Evolutionary conservation across 2,329 filamentous ascomycete genomes (phyloP), one percentile per base, ranked within the genome.

Genomic region (Decorospora gaudefroyi): DNA sequence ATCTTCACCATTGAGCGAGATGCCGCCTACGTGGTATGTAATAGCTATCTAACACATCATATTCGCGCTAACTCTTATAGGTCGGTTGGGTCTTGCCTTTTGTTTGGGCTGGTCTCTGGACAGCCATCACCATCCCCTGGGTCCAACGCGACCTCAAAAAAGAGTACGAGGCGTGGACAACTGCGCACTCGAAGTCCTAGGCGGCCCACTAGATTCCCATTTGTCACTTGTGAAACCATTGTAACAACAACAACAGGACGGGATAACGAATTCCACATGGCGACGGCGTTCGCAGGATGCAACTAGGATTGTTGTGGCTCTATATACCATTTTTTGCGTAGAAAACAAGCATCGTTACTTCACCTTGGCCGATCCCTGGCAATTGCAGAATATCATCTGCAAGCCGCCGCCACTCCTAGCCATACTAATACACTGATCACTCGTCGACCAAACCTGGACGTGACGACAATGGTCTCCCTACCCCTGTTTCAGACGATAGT

Each of bases 81-180:
- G 61, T 72, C 32, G 76, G 76, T 15, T 78, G 76, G 76, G 64
- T 71, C 4, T 58, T 74, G 4, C 76, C 76, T 9, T 78, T 78
- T 62, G 55, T 75, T 8, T 78, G 76, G 76, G 76, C 73, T 1
- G 76, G 68, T 15, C 40, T 77, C 6, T 77, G 74, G 75, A 67
- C 74, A 1, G 52, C 65, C 33, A 58, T 70, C n/a, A 78, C 76
- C 2, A 72, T 72, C 31, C 63, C 60, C 18, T 78, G 74, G 64
- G 76, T 77, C 12, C 65, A 74, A 54, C 62, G 49, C 17, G 61
- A 65, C 18, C 57, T 72, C 29, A 55, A 53, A 11, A 49, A 62
- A 32, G 69, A 72, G 41, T 69, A 71, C 46, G 54, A 59, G 6
- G 55, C 64, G 9, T 72, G 69, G 69, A 64, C 63, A 2, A 55